Evolutionary conservation across 192 early-diverging fungal genomes (phyloP).

Genomic region (Mortierella alpina): DNA sequence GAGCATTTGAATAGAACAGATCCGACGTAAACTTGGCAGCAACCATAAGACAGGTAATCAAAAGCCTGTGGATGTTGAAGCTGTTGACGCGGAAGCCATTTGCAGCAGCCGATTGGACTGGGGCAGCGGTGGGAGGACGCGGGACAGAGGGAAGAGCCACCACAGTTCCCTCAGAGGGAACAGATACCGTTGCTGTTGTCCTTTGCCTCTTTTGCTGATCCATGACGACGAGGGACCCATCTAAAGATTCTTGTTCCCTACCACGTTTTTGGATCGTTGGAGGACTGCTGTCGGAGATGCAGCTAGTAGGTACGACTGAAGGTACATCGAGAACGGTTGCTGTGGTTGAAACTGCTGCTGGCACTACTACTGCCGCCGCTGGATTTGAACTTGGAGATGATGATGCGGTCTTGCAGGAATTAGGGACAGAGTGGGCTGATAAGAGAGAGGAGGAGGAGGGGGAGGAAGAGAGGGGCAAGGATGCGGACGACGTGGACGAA

Average conservation of each 20-base stretch:
- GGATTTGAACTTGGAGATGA: too few species aligned
- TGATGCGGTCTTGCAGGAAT: too few species aligned
- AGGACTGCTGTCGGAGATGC: slow-evolving; percentile 30
- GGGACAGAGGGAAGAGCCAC: background rate
- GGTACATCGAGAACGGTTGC: too few species aligned
- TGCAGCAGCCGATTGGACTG: background rate
- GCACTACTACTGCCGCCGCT: too few species aligned
- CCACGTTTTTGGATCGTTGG: slow-evolving; percentile 49
- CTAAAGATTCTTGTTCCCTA: slow-evolving; percentile 7
- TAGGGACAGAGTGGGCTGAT: background rate
- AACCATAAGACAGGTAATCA: slow-evolving; percentile 76
- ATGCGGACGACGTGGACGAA: slow-evolving; percentile 4
- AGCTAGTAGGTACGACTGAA: background rate
- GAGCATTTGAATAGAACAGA: slow-evolving; percentile 77
- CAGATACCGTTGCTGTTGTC: background rate
- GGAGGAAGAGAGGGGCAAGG: background rate
- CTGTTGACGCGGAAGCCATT: slow-evolving; percentile 67
- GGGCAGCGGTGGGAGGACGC: background rate
- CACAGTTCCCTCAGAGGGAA: background rate
- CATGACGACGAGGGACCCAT: background rate
- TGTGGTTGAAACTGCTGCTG: background rate
- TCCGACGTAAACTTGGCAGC: slow-evolving; percentile 83
- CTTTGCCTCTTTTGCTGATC: background rate
- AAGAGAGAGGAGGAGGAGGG: background rate
- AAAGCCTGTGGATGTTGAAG: slow-evolving; percentile 75